A percentile compares a stretch with the other conserved stretches of the same genome.
These are phyloP conservation scores for Brassica nigra DNA, from an alignment of 345 rosid species.

Conservation along the genomic window DNA sequence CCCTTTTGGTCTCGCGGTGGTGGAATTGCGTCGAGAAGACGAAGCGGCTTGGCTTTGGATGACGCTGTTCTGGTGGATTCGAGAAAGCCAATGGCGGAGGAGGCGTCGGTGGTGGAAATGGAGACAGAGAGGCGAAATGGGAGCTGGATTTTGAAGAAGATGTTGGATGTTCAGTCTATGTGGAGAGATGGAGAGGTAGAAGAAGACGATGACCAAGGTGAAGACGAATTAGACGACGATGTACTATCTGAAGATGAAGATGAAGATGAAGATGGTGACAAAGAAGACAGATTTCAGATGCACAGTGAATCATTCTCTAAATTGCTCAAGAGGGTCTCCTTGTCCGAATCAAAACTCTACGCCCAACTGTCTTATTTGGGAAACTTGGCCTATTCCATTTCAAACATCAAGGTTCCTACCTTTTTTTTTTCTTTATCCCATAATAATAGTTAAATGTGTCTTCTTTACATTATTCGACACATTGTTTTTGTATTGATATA, in stretches of 20 bases:
- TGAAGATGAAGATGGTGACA: not conserved
- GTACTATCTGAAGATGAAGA: constrained; percentile 16
- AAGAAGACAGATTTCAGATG: constrained; percentile 46
- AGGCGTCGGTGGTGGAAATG: constrained; percentile 2
- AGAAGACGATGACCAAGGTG: not conserved
- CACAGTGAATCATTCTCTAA: constrained; percentile 73
- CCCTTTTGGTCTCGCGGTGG: constrained; percentile 63
- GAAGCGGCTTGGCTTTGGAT: constrained; percentile 61
- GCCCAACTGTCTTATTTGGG: constrained; percentile 81
- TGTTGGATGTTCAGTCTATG: constrained; percentile 66
- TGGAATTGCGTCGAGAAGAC: constrained; percentile 42
- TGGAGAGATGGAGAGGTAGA: constrained; percentile 48
- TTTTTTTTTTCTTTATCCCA: not conserved
- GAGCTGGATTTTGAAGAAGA: constrained; percentile 90
- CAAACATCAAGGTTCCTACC: constrained; percentile 61
- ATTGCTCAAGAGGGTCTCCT: constrained; percentile 61
- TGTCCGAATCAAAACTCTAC: constrained; percentile 68
- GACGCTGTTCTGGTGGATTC: constrained; percentile 60
- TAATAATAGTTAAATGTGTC: no score
- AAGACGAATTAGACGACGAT: constrained; percentile 1
- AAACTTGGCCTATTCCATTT: constrained; percentile 68
- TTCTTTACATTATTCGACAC: no score
- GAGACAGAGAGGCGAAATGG: constrained; percentile 48
- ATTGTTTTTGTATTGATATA: not conserved
- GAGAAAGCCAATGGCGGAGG: constrained; percentile 35